Evolutionary conservation across 768 basidiomycete species (phyloP).

Genomic region (Suillus fuscotomentosus): DNA sequence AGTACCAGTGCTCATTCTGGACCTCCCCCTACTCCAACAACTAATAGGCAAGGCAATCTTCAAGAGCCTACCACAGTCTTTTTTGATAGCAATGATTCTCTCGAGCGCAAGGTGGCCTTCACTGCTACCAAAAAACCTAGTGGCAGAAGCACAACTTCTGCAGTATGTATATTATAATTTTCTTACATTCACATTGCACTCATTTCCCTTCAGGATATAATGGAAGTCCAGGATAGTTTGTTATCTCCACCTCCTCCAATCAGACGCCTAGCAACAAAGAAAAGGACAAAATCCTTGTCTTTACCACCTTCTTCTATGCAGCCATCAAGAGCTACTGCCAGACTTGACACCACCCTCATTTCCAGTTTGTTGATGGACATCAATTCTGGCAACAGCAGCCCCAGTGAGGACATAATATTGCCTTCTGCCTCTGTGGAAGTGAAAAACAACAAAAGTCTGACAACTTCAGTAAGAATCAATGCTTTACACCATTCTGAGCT

Average conservation of each 20-base stretch:
- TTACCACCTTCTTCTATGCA: not conserved
- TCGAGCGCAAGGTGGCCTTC: not conserved
- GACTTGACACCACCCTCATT: not conserved
- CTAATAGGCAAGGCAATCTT: not conserved
- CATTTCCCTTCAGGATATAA: not conserved
- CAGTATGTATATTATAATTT: not conserved
- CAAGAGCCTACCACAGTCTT: not conserved
- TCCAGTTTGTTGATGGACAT: not conserved
- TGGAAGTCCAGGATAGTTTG: not conserved
- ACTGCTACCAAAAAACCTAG: not conserved
- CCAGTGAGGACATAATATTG: not conserved
- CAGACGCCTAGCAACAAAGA: too few relatives aligned
- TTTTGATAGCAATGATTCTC: not conserved
- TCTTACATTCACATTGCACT: not conserved
- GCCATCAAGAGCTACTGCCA: not conserved
- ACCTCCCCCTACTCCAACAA: not conserved
- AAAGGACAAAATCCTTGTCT: too few relatives aligned
- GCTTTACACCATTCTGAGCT: too few relatives aligned
- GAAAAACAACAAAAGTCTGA: not conserved
- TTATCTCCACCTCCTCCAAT: not conserved
- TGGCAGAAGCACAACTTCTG: not conserved
- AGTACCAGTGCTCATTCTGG: not conserved
- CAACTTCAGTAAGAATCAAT: slow-evolving; percentile 1
- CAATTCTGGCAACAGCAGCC: not conserved
- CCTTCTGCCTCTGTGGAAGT: not conserved